Base-by-base conservation (phyloP, 352 stramenopile species). In the Phytophthora hibernalis region DNA sequence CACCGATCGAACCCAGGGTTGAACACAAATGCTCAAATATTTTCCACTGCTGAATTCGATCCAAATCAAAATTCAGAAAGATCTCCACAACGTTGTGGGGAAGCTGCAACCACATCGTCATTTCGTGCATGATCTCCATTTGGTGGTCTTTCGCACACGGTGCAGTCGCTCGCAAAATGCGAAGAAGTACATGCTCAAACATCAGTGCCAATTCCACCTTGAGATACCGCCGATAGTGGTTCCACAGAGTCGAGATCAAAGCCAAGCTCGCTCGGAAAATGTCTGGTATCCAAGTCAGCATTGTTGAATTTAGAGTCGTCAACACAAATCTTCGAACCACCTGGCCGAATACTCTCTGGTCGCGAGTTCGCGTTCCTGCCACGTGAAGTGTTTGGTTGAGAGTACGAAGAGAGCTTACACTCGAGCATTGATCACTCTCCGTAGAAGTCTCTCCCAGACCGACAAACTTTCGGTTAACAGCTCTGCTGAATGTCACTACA, bases 11-110 rank as follows among this genome's bases (percentile, higher is more conserved):
- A 30, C 88, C 93, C 24, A 96, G 52, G 0, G 82, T 81, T 0
- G 77, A 85, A 49, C 82, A 94, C 31, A 95, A 79, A 31, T 93
- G 88, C 63, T 96, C 88, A 47, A 95, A 95, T 28, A 95, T 94
- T 49, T 94, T 96, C 88, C 88, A 96, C 54, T 95, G 85, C 50
- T 96, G 88, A 13, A 95, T 81, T 20, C 85, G 72, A 55, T 96
- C 87, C 74, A 96, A 75, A 68, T 96, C 88, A 43, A 95, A 96
- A 54, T 96, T 96, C 20, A 93, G 62, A 47, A 96, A 96, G 7
- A 96, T 90, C 58, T 96, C 88, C 28, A 96, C 83, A 11, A 96
- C 82, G 33, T 96, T 96, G 66, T 93, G 86, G 2, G 88, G 85
- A 1, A 96, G 76, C 54, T 96, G 87, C 21, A 96, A 72, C 85